Base-by-base conservation (phyloP, 441 rosid genomes). In the Aquilaria agallochum region DNA sequence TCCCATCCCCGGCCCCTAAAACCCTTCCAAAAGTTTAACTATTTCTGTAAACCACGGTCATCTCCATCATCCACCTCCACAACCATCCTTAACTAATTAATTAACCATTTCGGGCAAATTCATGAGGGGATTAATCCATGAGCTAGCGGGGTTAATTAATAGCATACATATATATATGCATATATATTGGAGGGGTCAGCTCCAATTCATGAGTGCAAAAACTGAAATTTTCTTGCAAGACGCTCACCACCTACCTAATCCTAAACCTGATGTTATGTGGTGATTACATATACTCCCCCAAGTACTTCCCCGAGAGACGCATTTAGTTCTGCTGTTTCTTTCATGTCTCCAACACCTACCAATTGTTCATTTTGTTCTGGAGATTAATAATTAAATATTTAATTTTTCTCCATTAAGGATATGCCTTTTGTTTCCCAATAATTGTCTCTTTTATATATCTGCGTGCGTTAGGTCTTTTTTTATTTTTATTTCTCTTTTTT, bases 281-380 rank as follows among this genome's bases (percentile, higher is more conserved):
- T 68, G 57, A 60, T 51, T 64, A 63, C 59, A 55, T 66, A 61
- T 31, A 57, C 66, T 45, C 63, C 32, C 60, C 31, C 2, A 53
- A 11, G 31, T 69, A 72, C 67, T 48, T 62, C 65, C 53, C 52
- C n/a, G 50, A 76, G 59, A 71, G 71, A 72, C 63, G 70, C 73
- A 76, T 80, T 63, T 83, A 76, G 94, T 76, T 88, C 82, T 68
- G 66, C 44, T 76, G 89, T 86, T 81, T 79, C 80, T 81, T 58
- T 88, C 94, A 81, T 76, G 70, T 77, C 74, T 75, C 83, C 67
- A 70, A 75, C 80, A 66, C 80, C 80, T 78, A 78, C 69, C 60
- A 55, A 20, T 15, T 20, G 27, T 20, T 20, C 27, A 20, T 20
- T 20, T 20, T 20, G 27, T 20, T 20, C 27, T 20, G 27, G 27